Conservation (phyloP, 23 red algal genomes). For the Gracilaria vermiculophylla region DNA sequence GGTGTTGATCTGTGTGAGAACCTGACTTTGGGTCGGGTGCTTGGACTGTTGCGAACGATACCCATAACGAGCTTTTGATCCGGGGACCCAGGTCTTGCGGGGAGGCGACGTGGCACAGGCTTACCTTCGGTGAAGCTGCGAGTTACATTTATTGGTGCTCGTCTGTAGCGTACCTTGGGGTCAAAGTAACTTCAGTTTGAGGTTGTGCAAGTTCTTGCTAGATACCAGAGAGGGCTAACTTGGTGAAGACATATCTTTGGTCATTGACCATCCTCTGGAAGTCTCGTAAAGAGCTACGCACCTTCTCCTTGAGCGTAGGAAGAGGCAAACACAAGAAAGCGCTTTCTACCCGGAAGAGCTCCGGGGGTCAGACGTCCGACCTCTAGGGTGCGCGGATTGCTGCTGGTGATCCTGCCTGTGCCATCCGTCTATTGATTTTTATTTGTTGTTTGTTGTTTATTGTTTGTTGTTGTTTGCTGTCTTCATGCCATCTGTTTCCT, state of each 20-base stretch:
- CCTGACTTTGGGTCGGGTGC: neutral
- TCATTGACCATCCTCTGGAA: slow-evolving; percentile 32
- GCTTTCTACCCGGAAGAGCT: slow-evolving; percentile 27
- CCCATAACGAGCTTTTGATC: slow-evolving; percentile 16
- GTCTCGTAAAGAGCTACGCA: slow-evolving; percentile 19
- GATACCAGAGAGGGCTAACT: neutral
- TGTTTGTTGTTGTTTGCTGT: neutral
- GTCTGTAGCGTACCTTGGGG: neutral
- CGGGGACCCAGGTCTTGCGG: neutral
- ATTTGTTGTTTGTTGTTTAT: neutral
- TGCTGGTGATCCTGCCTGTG: neutral
- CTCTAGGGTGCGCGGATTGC: neutral
- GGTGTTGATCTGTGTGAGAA: neutral
- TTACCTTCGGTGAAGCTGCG: slow-evolving; percentile 8
- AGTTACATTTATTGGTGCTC: neutral
- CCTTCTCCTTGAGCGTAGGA: slow-evolving; percentile 6
- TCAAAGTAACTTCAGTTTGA: neutral
- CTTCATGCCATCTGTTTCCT: neutral
- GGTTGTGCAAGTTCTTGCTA: slow-evolving; percentile 11
- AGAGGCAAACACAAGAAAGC: slow-evolving; percentile 11
- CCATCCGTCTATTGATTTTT: neutral
- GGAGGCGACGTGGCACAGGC: slow-evolving; percentile 8
- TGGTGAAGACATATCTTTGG: slow-evolving; percentile 30
- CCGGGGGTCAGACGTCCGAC: slow-evolving; percentile 11
- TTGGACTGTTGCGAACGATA: neutral